Base-by-base conservation (phyloP, 768 basidiomycete genomes). In the Tubosaeta sp. region DNA sequence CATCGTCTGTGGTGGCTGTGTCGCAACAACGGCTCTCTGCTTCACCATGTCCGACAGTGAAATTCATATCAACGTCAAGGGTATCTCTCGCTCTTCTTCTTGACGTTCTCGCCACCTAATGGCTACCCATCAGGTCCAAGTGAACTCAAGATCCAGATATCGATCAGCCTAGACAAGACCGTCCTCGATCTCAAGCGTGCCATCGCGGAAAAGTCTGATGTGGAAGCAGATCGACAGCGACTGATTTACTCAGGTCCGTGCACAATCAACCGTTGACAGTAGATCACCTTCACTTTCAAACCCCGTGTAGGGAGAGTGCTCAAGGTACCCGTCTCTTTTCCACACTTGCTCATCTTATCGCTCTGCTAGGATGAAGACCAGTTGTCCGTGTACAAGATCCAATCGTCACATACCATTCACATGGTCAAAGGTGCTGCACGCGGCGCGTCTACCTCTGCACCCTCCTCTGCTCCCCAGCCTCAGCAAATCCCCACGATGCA, bases 141-240 rank as follows among this genome's bases (percentile, higher is more conserved):
- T 64, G 95, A 97, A 72, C 78, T 95, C 72, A 97, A 97, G 76
- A 80, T 98, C 32, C 83, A 91, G 65, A 86, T 98, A 53, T 76
- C 82, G 31, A 92, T 97, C 64, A 71, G 78, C 45, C 78, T 84
- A 3, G 84, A 86, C 68, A 92, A 95, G 76, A 88, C 87, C 1
- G 94, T 98, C 25, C 72, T 76, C 44, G 92, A 98, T 57, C 85
- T 99, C 65, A 99, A 99, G 77, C 79, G 85, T 54, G 84, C 85
- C 31, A 91, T 99, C 71, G 88, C 93, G 8, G 84, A 75, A 27
- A 84, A 91, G 73, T 86, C 88, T 2, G 85, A 93, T 62, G 91
- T 95, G 25, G 82, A 85, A 58, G 89, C 91, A 13, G 91, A 91
- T 46, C 74, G 89, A 47, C 95, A 97, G 68, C 74, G 95, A 33